Base-by-base conservation (phyloP, 768 basidiomycete species). In the Vararia minispora region DNA sequence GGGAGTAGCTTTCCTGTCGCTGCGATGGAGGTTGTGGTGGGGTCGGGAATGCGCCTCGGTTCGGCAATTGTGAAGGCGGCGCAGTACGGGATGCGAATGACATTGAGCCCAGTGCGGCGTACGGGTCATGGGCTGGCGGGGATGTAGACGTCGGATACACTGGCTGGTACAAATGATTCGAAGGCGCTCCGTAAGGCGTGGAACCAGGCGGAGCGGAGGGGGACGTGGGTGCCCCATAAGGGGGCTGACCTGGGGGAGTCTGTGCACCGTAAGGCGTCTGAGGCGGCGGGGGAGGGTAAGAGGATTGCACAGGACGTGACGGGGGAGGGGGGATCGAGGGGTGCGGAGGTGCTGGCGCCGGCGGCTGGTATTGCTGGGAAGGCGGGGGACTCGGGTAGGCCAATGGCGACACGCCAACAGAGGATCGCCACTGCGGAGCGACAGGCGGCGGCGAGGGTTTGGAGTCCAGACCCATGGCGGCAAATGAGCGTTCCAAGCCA, bases 391-490 rank as follows among this genome's bases (percentile, higher is more conserved):
- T n/a, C n/a, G n/a, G n/a, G n/a, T n/a, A n/a, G n/a, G n/a, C 38
- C 49, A 22, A 33, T 21, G 33, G 7, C 5, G 12, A 9, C 10
- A 17, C 32, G 9, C 10, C 10, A 9, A 24, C 17, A 16, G 8
- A 9, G 12, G 17, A 8, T 29, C 38, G 29, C 14, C 38, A 32
- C 37, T 35, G 52, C n/a, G 43, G 49, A 0, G 50, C 41, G 5
- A 37, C 18, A 48, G 58, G 48, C 41, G 54, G 41, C 48, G 54
- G 35, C 37, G 54, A 12, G 39, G 25, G 26, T 31, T 40, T 47
- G 31, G 50, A 48, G 28, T 62, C 59, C 33, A 82, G 36, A 44
- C 52, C 74, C 71, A 85, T 71, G 1, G 70, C 66, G 2, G 72
- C 63, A 48, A 85, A 74, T 0, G 73, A 63, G 5, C 64, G 61